Base-by-base conservation (phyloP, 805 yeast species). In the Metschnikowia lochheadii region DNA sequence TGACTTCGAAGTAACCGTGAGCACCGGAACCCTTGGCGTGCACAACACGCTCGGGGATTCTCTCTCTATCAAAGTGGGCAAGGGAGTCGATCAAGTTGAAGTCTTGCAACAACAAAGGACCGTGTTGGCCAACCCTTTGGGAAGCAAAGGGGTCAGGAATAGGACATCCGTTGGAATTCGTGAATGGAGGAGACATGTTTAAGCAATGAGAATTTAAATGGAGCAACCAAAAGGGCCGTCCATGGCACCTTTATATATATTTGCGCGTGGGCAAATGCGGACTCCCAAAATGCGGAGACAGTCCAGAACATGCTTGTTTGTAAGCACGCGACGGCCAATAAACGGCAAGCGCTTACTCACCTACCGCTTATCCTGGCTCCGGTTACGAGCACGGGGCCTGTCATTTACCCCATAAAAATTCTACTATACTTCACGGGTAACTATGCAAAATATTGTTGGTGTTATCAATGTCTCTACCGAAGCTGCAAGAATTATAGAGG, bases 21-120 rank as follows among this genome's bases (percentile, higher is more conserved):
- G 96, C 96, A 64, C 96, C 96, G 13, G 91, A 86, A 59, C 96
- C 96, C 67, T 89, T 89, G 49, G 96, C 96, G 64, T 89, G 96
- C 34, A 89, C 96, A 50, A 89, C 96, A 70, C 96, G 79, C 73
- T 89, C 96, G 11, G 96, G 96, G 56, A 89, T 85, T 69, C 96
- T 77, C 70, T 89, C 96, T 59, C 96, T 78, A 71, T 87, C 95
- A 62, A 89, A 89, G 68, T 88, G 96, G 18, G 96, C 91, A 50
- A 89, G 69, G 2, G 89, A 79, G 62, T 89, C 96, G 60, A 89
- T 77, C 69, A 89, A 72, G 64, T 83, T 83, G 71, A 86, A 84
- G 66, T 89, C 96, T 66, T 89, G 96, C 61, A 89, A 71, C 53
- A 89, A 72, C 57, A 88, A 69, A 5, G 96, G 96, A 35, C 96